These are phyloP conservation scores for Liquidambar formosana DNA, from an alignment of 164 flowering plant genomes.

Conservation along the genomic window DNA sequence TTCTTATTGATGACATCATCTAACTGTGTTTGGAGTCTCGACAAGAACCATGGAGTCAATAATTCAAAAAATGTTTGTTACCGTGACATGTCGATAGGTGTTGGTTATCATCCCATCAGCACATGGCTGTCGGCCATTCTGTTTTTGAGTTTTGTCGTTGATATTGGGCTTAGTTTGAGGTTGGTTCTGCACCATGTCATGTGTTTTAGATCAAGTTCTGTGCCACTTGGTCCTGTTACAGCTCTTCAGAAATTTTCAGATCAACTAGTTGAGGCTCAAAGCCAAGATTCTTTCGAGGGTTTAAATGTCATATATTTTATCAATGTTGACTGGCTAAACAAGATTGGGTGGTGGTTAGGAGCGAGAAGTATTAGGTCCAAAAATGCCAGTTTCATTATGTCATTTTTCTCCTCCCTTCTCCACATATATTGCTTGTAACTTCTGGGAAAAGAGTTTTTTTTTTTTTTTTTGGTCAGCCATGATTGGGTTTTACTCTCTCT, in stretches of 20 bases:
- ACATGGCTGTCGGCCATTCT: too few relatives aligned
- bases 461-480: too few relatives aligned
- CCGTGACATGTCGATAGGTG: too few relatives aligned
- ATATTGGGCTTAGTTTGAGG: background rate
- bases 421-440: too few relatives aligned
- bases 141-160: too few relatives aligned
- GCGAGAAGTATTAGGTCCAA: too few relatives aligned
- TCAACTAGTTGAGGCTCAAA: background rate
- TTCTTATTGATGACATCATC: background rate
- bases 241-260: background rate
- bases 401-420: too few relatives aligned
- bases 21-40: background rate
- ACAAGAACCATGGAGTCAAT: background rate
- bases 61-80: background rate
- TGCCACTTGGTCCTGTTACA: background rate
- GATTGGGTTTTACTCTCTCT: too few relatives aligned
- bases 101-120: background rate
- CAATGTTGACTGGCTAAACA: background rate
- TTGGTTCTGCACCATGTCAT: constrained; percentile 3
- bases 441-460: too few relatives aligned
- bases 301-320: background rate
- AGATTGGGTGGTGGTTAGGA: too few relatives aligned
- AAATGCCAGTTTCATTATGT: too few relatives aligned
- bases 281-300: background rate
- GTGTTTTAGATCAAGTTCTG: background rate